These are phyloP conservation scores for Diaporthe aspalathi DNA, from an alignment of 2,329 filamentous ascomycete genomes.

Conservation along the genomic window DNA sequence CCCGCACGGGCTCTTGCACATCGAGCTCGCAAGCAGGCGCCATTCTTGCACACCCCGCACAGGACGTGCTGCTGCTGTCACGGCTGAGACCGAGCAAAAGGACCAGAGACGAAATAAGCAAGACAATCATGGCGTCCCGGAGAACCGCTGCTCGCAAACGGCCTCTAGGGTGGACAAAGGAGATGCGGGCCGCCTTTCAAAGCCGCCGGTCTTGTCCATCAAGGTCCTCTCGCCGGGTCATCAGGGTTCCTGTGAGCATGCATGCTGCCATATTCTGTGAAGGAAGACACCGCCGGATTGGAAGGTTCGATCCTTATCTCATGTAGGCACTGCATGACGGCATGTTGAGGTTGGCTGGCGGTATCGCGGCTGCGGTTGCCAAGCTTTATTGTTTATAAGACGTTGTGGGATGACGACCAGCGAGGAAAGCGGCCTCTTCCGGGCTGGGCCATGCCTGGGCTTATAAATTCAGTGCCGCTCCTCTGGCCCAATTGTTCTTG, in stretches of 20 bases:
- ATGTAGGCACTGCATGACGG: neutral
- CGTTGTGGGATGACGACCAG: neutral
- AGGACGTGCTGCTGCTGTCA: neutral
- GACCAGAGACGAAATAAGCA: constrained; percentile 20
- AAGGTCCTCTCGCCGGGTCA: constrained; percentile 17
- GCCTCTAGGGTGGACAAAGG: neutral
- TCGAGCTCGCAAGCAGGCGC: neutral
- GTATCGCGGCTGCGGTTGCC: neutral
- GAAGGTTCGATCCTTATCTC: no score
- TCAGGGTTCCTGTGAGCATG: constrained; percentile 20
- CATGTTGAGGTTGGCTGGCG: no score
- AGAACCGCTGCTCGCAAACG: neutral
- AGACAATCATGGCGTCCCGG: constrained; percentile 14
- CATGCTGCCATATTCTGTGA: no score
- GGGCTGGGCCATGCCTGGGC: neutral
- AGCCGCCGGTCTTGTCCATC: neutral
- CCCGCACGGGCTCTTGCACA: neutral
- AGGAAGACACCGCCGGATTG: neutral
- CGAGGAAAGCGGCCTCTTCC: neutral
- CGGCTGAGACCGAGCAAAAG: constrained; percentile 20
- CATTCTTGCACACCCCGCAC: neutral
- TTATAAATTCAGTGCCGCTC: neutral
- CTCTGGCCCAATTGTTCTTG: no score
- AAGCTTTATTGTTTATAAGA: neutral
- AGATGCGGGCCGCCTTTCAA: neutral